A percentile compares a stretch with the other conserved stretches of the same genome.
phyloP scores from a whole-genome alignment of 2,329 filamentous ascomycete genomes.

The Cladosporium austrohemisphaericum region DNA sequence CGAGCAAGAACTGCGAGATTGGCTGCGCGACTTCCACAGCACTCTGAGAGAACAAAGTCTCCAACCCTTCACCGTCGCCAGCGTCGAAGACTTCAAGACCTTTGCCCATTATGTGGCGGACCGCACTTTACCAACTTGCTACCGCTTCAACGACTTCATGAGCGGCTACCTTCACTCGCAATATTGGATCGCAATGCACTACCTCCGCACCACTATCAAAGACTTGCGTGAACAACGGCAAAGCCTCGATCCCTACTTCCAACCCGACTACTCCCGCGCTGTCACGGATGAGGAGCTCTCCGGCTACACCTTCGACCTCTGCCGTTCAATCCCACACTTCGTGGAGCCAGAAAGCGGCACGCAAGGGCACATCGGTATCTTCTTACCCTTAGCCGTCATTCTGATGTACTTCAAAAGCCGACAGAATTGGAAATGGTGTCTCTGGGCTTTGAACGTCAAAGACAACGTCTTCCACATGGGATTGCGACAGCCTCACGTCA shows the following conservation, averaged over 20 bases:
- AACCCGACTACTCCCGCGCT: background rate
- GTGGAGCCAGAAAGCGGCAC: constrained; percentile 27
- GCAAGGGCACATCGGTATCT: constrained; percentile 30
- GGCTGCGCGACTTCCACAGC: constrained; percentile 18
- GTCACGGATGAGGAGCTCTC: constrained; percentile 25
- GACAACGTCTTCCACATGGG: constrained; percentile 12
- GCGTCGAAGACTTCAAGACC: constrained; percentile 25
- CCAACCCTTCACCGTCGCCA: constrained; percentile 18
- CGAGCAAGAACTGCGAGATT: constrained; percentile 23
- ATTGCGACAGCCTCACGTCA: constrained; percentile 11
- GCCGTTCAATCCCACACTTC: constrained; percentile 28
- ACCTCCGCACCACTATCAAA: constrained; percentile 24
- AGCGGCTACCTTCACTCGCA: constrained; percentile 28
- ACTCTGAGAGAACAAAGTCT: background rate
- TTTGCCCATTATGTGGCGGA: constrained; percentile 25
- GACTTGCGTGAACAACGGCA: constrained; percentile 7
- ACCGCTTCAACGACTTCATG: constrained; percentile 28
- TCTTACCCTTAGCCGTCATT: constrained; percentile 28
- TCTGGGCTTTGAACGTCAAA: constrained; percentile 10
- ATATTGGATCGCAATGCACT: constrained; percentile 32
- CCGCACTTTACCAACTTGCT: constrained; percentile 26
- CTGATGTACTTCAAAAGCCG: constrained; percentile 25
- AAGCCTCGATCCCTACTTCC: background rate
- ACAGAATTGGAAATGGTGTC: constrained; percentile 12
- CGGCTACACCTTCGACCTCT: constrained; percentile 26